Evolutionary conservation across 2,329 filamentous ascomycete genomes (phyloP).

Genomic region (Sporothrix inflata): DNA sequence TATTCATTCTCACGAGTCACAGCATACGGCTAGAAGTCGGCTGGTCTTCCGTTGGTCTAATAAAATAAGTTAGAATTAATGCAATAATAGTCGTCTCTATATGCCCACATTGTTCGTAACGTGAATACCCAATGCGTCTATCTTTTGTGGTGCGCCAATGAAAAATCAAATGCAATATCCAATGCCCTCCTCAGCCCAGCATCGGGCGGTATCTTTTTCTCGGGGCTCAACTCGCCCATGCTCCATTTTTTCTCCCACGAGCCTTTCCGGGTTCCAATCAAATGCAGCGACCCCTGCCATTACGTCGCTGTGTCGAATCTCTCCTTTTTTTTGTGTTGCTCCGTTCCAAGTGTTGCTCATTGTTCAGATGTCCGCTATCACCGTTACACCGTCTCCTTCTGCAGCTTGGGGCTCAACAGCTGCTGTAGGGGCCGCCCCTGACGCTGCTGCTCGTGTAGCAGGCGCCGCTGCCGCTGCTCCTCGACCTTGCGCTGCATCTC

Average conservation of each 20-base stretch:
- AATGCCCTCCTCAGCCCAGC: not conserved
- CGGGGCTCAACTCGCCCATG: not conserved
- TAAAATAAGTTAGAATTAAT: conserved; percentile 1
- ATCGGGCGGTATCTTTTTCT: not conserved
- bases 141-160: not conserved
- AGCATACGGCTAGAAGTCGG: conserved; percentile 1
- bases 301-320: not conserved
- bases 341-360: not conserved
- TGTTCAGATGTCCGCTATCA: too few species aligned
- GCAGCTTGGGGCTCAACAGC: not conserved
- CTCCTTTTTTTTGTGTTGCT: not conserved
- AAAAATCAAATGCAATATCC: not conserved
- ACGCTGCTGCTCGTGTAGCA: not conserved
- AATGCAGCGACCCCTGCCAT: not conserved
- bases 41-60: not conserved
- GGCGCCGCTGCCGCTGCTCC: conserved; percentile 38
- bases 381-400: too few species aligned
- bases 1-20: conserved; percentile 4
- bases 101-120: not conserved
- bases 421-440: not conserved
- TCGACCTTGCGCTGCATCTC: conserved; percentile 49
- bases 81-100: conserved; percentile 4
- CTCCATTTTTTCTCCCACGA: not conserved
- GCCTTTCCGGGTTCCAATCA: not conserved
- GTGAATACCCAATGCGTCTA: not conserved